Evolutionary conservation across 2,329 filamentous ascomycete species (phyloP).

Genomic region (Cadophora malorum): DNA sequence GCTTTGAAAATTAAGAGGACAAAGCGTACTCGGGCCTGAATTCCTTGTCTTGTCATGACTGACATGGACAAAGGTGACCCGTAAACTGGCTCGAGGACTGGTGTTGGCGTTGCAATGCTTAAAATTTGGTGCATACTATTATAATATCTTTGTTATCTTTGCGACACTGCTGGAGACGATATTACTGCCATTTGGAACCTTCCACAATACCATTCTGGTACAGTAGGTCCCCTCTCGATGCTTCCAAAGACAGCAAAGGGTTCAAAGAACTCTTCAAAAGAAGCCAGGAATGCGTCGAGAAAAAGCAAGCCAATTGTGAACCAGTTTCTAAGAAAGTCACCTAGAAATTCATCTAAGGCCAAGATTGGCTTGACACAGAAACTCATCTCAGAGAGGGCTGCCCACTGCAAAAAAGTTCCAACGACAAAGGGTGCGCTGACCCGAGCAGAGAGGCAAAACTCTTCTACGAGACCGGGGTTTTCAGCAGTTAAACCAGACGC

Average conservation of each 20-base stretch:
- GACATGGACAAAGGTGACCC: too few relatives aligned
- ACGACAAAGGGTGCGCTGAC: background rate
- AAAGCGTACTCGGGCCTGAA: too few relatives aligned
- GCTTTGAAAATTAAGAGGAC: too few relatives aligned
- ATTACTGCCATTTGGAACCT: too few relatives aligned
- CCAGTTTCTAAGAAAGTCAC: background rate
- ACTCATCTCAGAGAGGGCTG: background rate
- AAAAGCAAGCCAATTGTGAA: background rate
- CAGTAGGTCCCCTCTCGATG: background rate
- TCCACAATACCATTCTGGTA: too few relatives aligned
- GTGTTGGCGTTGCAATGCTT: too few relatives aligned
- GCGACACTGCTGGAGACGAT: too few relatives aligned
- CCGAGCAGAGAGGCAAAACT: background rate
- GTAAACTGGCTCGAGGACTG: too few relatives aligned
- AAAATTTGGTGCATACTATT: too few relatives aligned
- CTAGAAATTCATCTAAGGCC: background rate
- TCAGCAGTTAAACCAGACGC: background rate
- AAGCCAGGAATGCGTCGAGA: background rate
- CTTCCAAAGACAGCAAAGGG: background rate
- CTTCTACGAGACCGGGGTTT: background rate
- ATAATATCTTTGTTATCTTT: too few relatives aligned
- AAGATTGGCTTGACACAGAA: background rate
- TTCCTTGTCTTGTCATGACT: too few relatives aligned
- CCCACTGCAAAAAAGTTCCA: background rate
- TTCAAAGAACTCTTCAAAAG: background rate